phyloP scores from a whole-genome alignment of 2,329 filamentous ascomycete genomes.

The Fusarium subglutinans region DNA sequence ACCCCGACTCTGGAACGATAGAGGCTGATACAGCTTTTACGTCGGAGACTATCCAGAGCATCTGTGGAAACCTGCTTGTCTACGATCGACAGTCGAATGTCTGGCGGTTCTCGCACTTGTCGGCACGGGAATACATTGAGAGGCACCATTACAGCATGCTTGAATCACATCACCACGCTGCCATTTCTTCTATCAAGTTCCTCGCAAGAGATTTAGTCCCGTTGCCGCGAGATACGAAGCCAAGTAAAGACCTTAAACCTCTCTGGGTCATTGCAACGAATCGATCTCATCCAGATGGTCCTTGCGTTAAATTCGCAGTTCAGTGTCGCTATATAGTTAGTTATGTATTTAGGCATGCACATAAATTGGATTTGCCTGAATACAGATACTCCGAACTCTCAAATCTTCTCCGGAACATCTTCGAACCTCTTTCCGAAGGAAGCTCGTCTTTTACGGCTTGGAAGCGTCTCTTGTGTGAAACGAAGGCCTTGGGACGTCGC shows the following conservation, averaged over 20 bases:
- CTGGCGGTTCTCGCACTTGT: background rate
- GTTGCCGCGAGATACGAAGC: no score
- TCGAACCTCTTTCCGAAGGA: fast-evolving
- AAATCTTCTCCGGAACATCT: fast-evolving
- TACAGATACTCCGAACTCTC: fast-evolving
- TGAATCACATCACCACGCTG: fast-evolving
- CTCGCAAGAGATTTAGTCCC: fast-evolving
- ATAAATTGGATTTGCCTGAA: fast-evolving
- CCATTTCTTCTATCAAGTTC: background rate
- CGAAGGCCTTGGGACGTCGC: no score
- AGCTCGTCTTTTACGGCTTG: fast-evolving
- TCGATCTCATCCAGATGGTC: fast-evolving
- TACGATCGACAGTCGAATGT: fast-evolving
- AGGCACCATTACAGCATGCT: fast-evolving
- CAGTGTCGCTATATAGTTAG: fast-evolving
- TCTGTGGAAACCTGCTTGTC: background rate
- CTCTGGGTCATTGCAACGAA: fast-evolving
- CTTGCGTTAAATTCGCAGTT: fast-evolving
- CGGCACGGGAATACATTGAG: background rate
- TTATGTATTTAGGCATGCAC: fast-evolving
- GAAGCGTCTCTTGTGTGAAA: no score
- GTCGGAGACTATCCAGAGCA: fast-evolving
- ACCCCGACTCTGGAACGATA: fast-evolving
- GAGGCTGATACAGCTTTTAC: fast-evolving
- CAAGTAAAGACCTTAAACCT: no score